phyloP scores from a whole-genome alignment of 345 rosid species.

The Cardiospermum halicacabum region DNA sequence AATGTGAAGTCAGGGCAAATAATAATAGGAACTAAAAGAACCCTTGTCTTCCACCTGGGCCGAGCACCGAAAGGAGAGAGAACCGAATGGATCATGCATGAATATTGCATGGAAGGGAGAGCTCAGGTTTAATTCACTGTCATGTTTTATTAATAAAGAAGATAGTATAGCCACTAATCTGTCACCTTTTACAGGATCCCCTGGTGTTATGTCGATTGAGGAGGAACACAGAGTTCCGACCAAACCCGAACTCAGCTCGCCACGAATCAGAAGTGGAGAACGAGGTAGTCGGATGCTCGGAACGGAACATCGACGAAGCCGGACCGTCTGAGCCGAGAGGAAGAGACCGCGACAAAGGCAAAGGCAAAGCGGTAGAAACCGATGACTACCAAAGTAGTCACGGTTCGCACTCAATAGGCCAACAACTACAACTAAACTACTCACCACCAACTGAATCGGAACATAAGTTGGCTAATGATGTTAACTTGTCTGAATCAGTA shows the following conservation, averaged over 20 bases:
- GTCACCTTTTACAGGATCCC: conserved; percentile 62
- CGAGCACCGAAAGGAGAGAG: conserved; percentile 91
- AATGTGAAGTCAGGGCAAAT: conserved; percentile 52
- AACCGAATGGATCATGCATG: conserved; percentile 97
- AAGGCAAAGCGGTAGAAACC: too few species aligned
- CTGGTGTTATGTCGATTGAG: conserved; percentile 82
- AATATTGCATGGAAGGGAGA: conserved; percentile 57
- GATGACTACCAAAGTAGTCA: conserved; percentile 33
- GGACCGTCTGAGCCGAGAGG: too few species aligned
- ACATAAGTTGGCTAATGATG: conserved; percentile 28
- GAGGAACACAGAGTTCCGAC: conserved; percentile 52
- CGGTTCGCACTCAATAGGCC: conserved; percentile 54
- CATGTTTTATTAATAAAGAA: too few species aligned
- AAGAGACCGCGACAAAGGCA: too few species aligned
- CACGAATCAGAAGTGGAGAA: too few species aligned
- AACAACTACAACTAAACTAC: too few species aligned
- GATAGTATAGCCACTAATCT: too few species aligned
- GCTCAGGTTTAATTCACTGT: conserved; percentile 37
- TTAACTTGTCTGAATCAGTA: conserved; percentile 39
- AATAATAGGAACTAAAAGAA: conserved; percentile 79
- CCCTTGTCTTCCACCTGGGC: conserved; percentile 82
- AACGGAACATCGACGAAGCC: too few species aligned
- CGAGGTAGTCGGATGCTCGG: too few species aligned
- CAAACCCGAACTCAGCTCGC: conserved; percentile 20
- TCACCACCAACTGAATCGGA: conserved; percentile 46